phyloP scores from a whole-genome alignment of 129 eudicot genomes.

The Helichrysum umbraculigerum region DNA sequence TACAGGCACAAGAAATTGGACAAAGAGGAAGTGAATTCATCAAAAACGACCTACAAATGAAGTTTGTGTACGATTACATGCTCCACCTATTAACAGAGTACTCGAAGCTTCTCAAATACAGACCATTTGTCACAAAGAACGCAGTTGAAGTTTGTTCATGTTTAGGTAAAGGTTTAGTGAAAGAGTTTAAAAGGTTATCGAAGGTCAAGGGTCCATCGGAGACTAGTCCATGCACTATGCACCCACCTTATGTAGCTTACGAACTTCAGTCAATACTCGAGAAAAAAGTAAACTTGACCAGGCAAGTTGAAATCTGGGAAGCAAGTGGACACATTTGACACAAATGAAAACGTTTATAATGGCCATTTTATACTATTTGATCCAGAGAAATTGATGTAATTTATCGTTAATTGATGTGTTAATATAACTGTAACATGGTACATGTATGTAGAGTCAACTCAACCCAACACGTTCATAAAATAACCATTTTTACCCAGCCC shows the following conservation, averaged over 20 bases:
- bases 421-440: background rate
- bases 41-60: conserved; percentile 46
- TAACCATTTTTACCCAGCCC: background rate
- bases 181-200: conserved; percentile 37
- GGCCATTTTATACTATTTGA: background rate
- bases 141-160: conserved; percentile 52
- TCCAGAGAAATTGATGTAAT: background rate
- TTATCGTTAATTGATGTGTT: conserved; percentile 2
- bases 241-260: conserved; percentile 37
- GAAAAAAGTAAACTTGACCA: conserved; percentile 31
- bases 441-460: too few species aligned
- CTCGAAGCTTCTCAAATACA: conserved; percentile 50
- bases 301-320: conserved; percentile 48
- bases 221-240: conserved; percentile 41
- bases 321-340: conserved; percentile 20
- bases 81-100: conserved; percentile 47
- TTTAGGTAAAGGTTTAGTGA: conserved; percentile 27
- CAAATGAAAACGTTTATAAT: background rate
- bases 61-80: conserved; percentile 57
- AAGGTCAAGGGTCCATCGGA: conserved; percentile 37
- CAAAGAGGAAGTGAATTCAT: conserved; percentile 46
- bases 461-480: too few species aligned
- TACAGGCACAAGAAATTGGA: conserved; percentile 59
- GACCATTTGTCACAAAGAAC: conserved; percentile 40
- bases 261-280: conserved; percentile 25